Base-by-base conservation (phyloP, 75 land plant genomes). In the Isoetes taiwanensis region DNA sequence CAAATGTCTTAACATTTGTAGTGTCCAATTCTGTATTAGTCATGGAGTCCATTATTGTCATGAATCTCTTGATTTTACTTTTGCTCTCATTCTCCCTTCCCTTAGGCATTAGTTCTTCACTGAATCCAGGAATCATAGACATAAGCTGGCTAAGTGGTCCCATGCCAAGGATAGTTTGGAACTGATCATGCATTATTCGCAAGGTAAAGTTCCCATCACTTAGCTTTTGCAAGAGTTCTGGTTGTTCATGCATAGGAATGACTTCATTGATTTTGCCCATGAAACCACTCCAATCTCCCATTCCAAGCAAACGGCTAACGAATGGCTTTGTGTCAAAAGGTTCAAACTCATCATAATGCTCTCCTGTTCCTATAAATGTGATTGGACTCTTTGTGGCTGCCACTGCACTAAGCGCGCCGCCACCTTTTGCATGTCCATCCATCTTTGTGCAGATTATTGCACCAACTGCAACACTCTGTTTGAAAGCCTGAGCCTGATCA, bases 341-440 rank as follows among this genome's bases (percentile, higher is more conserved):
- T 72, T 93, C 98, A 78, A 93, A 88, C 66, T 93, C 98, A 65
- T 93, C 98, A 85, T 87, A 84, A 62, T 88, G 98, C 57, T 93
- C 98, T 38, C 98, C 98, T 19, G 96, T 88, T 43, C 98, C 98
- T 63, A 93, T 79, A 57, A 93, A 93, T 58, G 84, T 93, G 24
- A 93, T 78, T 5, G 98, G 98, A 78, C 96, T 88, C 75, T 93
- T 93, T 38, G 98, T 93, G 8, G 98, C 98, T 37, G 98, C 96
- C 71, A 93, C 98, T 95, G 98, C 98, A 72, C 98, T 93, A 38
- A 93, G 83, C 34, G 98, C 98, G 63, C 98, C 98, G 60, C 98
- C 98, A 59, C 98, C 98, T 64, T 93, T 93, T 20, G 98, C 98
- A 84, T 93, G 98, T 17, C 98, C 98, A 79, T 93, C 98, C 98